Evolutionary conservation across 2,329 filamentous ascomycete species (phyloP).

Genomic region (Xylariaceae sp.): DNA sequence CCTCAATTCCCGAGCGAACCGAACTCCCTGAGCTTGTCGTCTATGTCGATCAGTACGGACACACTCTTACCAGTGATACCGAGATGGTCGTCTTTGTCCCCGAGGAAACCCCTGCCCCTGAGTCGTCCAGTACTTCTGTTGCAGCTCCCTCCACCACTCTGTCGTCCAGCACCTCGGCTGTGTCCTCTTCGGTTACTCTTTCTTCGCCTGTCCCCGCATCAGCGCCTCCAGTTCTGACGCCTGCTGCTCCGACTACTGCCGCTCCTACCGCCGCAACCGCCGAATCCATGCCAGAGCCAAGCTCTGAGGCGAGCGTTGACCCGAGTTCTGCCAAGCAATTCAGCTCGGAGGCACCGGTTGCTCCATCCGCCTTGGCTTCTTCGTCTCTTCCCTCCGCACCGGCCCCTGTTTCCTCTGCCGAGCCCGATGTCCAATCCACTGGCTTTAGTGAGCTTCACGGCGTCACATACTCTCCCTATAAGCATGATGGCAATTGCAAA

Average conservation of each 20-base stretch:
- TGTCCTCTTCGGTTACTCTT: slow-evolving; percentile 10
- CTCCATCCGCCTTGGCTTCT: slow-evolving; percentile 1
- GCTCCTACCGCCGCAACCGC: slow-evolving; percentile 8
- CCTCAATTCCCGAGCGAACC: slow-evolving; percentile 36
- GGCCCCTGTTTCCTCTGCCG: slow-evolving; percentile 8
- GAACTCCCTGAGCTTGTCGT: slow-evolving; percentile 48
- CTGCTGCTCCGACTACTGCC: slow-evolving; percentile 8
- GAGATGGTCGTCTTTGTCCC: slow-evolving; percentile 33
- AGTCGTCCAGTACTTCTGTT: slow-evolving; percentile 2
- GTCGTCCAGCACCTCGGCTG: slow-evolving; percentile 2
- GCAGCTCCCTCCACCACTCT: slow-evolving; percentile 10
- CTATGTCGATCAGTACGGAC: slow-evolving; percentile 55
- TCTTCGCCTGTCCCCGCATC: neutral
- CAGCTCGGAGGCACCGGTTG: slow-evolving; percentile 8
- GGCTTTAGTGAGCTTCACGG: slow-evolving; percentile 32
- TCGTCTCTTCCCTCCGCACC: neutral
- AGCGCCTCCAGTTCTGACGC: slow-evolving; percentile 9
- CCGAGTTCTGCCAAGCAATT: slow-evolving; percentile 16
- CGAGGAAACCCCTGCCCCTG: slow-evolving; percentile 15
- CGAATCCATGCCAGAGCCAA: slow-evolving; percentile 14
- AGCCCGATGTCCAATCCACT: slow-evolving; percentile 18
- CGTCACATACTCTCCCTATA: slow-evolving; percentile 47
- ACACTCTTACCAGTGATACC: slow-evolving; percentile 42
- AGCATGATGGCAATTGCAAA: slow-evolving; percentile 59
- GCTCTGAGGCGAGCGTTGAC: slow-evolving; percentile 6